These are phyloP conservation scores for Aspergillus alliaceus DNA, from an alignment of 2,329 filamentous ascomycete species.

Conservation along the genomic window DNA sequence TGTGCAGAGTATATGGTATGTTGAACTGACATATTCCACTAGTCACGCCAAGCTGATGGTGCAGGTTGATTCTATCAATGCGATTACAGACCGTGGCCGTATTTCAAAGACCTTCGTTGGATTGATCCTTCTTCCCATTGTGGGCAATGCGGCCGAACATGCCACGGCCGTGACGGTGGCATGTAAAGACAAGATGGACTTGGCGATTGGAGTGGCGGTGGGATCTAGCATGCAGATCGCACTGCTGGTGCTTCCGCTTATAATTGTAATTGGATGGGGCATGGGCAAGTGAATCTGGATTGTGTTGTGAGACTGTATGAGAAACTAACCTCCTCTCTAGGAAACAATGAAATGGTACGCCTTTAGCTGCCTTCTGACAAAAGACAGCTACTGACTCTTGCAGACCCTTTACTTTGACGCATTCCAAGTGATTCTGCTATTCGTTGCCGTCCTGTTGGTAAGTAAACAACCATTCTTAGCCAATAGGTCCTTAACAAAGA, in stretches of 20 bases:
- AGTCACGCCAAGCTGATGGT: neutral
- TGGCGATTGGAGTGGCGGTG: slow-evolving; percentile 66
- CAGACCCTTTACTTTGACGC: slow-evolving; percentile 76
- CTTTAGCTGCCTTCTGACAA: neutral
- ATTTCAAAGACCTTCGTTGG: slow-evolving; percentile 64
- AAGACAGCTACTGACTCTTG: slow-evolving; percentile 11
- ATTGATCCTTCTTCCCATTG: slow-evolving; percentile 64
- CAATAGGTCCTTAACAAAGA: slow-evolving; percentile 6
- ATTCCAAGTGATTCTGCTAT: slow-evolving; percentile 74
- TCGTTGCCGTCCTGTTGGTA: slow-evolving; percentile 53
- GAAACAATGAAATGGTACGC: slow-evolving; percentile 57
- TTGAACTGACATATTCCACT: neutral
- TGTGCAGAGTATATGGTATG: slow-evolving; percentile 66
- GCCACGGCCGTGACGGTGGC: slow-evolving; percentile 63
- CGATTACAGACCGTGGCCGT: slow-evolving; percentile 48
- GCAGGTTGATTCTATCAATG: slow-evolving; percentile 55
- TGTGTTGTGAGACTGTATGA: neutral
- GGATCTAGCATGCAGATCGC: slow-evolving; percentile 67
- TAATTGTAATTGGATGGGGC: slow-evolving; percentile 63
- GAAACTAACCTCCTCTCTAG: slow-evolving; percentile 19
- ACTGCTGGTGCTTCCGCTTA: slow-evolving; percentile 60
- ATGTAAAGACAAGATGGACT: slow-evolving; percentile 67
- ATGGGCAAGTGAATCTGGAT: slow-evolving; percentile 38
- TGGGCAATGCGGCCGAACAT: slow-evolving; percentile 67
- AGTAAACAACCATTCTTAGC: slow-evolving; percentile 2